Evolutionary conservation across 768 basidiomycete genomes (phyloP).

Genomic region (Porpolomopsis calyptriformis): DNA sequence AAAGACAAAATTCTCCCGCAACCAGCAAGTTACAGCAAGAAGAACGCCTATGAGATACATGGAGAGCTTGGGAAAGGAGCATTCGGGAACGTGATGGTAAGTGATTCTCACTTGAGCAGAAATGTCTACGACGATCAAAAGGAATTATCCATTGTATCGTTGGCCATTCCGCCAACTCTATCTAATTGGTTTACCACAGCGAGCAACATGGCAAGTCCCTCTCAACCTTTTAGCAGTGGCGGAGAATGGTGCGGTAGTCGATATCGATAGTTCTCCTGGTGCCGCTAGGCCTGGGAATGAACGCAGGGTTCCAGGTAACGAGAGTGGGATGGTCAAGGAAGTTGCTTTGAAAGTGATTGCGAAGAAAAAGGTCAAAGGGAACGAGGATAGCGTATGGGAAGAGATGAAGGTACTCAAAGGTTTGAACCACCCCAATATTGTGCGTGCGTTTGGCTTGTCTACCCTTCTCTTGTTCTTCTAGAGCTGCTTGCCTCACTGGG

Average conservation of each 20-base stretch:
- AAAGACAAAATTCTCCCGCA: slow-evolving; percentile 61
- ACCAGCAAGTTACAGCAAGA: slow-evolving; percentile 79
- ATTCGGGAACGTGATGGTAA: slow-evolving; percentile 83
- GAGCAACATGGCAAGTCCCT: slow-evolving; percentile 71
- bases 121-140: background rate
- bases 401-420: slow-evolving; percentile 93
- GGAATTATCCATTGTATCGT: background rate
- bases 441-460: slow-evolving; percentile 25
- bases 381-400: slow-evolving; percentile 77
- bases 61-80: slow-evolving; percentile 71
- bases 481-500: too few species aligned
- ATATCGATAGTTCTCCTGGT: slow-evolving; percentile 6
- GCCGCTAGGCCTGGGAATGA: slow-evolving; percentile 8
- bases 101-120: slow-evolving; percentile 8
- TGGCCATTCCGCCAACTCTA: background rate
- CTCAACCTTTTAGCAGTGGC: slow-evolving; percentile 45
- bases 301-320: background rate
- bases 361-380: slow-evolving; percentile 92
- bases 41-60: slow-evolving; percentile 68
- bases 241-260: slow-evolving; percentile 45
- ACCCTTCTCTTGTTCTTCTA: too few species aligned
- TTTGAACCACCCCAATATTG: slow-evolving; percentile 85
- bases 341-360: slow-evolving; percentile 86
- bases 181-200: slow-evolving; percentile 25
- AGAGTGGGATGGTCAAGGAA: slow-evolving; percentile 43